Evolutionary conservation across 78 protist species (phyloP).

Genomic region (slime mould (Dictyostelium discoideum)): DNA sequence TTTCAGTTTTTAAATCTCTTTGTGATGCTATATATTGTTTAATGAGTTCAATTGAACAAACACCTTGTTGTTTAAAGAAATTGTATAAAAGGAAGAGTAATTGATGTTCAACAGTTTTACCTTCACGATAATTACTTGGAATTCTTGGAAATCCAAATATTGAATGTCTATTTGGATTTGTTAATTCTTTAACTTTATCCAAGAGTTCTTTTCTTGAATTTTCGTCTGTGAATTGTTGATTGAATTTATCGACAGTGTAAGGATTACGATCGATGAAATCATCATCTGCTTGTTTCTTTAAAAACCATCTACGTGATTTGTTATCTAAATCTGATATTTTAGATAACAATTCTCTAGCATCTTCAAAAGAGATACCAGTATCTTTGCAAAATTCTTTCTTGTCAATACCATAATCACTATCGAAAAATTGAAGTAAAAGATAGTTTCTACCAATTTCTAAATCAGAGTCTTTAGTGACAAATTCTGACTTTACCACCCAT

Average conservation of each 20-base stretch:
- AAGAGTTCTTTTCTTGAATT: neutral
- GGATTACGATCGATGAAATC: constrained; percentile 16
- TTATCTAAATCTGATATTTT: constrained; percentile 12
- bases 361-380: neutral
- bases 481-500: constrained; percentile 36
- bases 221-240: neutral
- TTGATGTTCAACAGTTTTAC: constrained; percentile 46
- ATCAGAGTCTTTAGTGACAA: neutral
- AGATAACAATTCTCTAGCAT: constrained; percentile 10
- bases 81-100: constrained; percentile 37
- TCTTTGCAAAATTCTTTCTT: constrained; percentile 16
- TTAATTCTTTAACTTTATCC: neutral
- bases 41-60: constrained; percentile 26
- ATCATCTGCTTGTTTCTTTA: constrained; percentile 54
- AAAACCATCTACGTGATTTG: constrained; percentile 14
- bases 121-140: constrained; percentile 39
- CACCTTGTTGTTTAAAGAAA: constrained; percentile 48
- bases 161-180: constrained; percentile 28
- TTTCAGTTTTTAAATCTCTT: neutral
- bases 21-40: constrained; percentile 13
- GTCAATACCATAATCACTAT: constrained; percentile 6
- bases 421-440: neutral
- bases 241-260: neutral
- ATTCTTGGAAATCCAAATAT: constrained; percentile 6
- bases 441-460: constrained; percentile 14